Evolutionary conservation across 192 early-diverging fungal genomes (phyloP), one percentile per base, ranked within the genome.

Genomic region (Entophlyctis luteolus): DNA sequence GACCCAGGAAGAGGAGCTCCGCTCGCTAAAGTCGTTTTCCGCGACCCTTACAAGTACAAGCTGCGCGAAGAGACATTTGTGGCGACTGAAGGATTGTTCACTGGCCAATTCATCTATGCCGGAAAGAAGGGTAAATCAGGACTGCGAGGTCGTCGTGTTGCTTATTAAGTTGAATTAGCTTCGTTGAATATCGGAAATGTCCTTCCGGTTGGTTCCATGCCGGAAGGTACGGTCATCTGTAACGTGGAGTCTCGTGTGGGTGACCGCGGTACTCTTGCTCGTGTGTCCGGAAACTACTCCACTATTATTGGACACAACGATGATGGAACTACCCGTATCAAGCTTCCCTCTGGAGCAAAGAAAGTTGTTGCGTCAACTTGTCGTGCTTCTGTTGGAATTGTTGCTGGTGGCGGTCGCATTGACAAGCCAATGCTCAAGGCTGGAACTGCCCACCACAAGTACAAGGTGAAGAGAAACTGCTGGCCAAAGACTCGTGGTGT

Each of bases 401-500:
- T 99, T 83, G 94, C 95, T 72, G 93, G 94, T 74, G 97, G 95
- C 84, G 97, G 94, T 74, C 93, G 95, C 90, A 93, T 94, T 72
- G 95, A 99, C 79, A 99, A 99, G 88, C 97, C 97, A 67, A 80
- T 99, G 78, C 87, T 99, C 73, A 99, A 99, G 92, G 96, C 96
- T 74, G 96, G 96, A 80, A 93, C 94, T 90, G 95, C 96, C 74
- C 92, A 89, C 90, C 93, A 91, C 91, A 98, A 97, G 89, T 94
- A 90, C 90, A 87, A 86, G 70, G 97, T 89, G 83, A 99, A 99
- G 92, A 90, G 95, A 76, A 96, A 99, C 93, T 87, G 81, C 74
- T 99, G 96, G 96, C 96, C 96, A 75, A 92, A 90, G 80, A 99
- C 96, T 84, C 94, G 97, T 93, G 96, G 96, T 96, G 96, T 98